Conservation (phyloP, 169 alveolate genomes). For the Plasmodium gonderi region DNA sequence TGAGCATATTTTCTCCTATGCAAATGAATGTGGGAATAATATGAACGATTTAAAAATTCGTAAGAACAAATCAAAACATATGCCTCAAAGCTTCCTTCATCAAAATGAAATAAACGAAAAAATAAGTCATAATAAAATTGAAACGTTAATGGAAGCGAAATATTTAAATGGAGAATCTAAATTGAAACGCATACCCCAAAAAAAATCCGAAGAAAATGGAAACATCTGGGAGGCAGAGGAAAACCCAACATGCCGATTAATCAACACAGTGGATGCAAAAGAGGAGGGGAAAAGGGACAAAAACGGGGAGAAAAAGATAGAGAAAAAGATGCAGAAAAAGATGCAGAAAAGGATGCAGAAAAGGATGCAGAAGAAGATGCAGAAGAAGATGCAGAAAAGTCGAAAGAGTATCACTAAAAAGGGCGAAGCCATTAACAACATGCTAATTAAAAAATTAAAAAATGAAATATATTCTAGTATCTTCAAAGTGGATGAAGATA, state of each 20-base stretch:
- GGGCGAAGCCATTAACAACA: background rate
- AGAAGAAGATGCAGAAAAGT: background rate
- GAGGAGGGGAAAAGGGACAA: background rate
- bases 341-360: too few species aligned
- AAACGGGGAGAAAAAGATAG: too few species aligned
- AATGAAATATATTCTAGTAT: constrained; percentile 5
- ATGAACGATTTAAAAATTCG: background rate
- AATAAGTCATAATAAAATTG: too few species aligned
- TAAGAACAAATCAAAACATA: background rate
- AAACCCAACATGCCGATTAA: background rate
- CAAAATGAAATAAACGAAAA: background rate
- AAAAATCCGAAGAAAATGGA: background rate
- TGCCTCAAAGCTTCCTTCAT: background rate
- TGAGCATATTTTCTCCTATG: background rate
- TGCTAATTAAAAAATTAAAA: constrained; percentile 22
- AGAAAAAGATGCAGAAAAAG: too few species aligned
- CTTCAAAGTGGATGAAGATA: background rate
- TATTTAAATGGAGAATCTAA: background rate
- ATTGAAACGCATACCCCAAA: background rate
- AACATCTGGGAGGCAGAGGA: background rate
- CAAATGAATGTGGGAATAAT: background rate
- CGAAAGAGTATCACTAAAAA: background rate
- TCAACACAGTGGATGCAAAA: background rate
- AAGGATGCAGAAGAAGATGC: background rate
- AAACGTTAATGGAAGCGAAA: background rate